Percentiles rank a stretch among this genome's conserved stretches.
Evolutionary conservation across 2,329 filamentous ascomycete species (phyloP).

Genomic region (Celoporthe dispersa): DNA sequence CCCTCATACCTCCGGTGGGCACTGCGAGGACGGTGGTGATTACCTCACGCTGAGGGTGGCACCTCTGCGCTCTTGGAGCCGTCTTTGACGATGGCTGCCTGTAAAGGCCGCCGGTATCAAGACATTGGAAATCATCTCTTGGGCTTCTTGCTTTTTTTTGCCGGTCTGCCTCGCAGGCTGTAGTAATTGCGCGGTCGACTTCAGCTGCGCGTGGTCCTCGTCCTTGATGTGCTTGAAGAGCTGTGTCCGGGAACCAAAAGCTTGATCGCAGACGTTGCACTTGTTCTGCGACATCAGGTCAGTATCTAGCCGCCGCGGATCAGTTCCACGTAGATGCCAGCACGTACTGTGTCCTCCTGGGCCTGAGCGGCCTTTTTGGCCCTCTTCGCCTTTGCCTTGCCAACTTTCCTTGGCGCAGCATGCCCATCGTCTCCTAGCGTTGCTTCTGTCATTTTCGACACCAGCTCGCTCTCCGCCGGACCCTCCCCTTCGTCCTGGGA

Average conservation of each 20-base stretch:
- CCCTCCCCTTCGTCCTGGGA: conserved; percentile 15
- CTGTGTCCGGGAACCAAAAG: conserved; percentile 66
- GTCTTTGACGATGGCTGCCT: background rate
- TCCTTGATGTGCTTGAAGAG: conserved; percentile 76
- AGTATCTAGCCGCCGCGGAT: background rate
- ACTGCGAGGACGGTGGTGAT: background rate
- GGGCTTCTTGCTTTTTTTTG: conserved; percentile 44
- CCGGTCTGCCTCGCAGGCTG: conserved; percentile 37
- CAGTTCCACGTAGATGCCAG: conserved; percentile 5
- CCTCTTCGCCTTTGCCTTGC: conserved; percentile 56
- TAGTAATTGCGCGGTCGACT: conserved; percentile 34
- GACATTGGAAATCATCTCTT: conserved; percentile 37
- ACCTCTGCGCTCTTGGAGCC: background rate
- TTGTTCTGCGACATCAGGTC: conserved; percentile 39
- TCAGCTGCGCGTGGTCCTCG: conserved; percentile 66
- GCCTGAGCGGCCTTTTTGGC: conserved; percentile 49
- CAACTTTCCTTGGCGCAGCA: conserved; percentile 45
- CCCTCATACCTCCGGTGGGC: background rate
- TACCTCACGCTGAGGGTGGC: background rate
- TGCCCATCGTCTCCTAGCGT: conserved; percentile 34
- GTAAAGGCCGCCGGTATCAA: background rate
- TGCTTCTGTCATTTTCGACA: conserved; percentile 34
- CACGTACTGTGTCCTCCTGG: conserved; percentile 32
- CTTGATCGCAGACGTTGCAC: conserved; percentile 51
- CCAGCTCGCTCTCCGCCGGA: conserved; percentile 15